Evolutionary conservation across 257 asterid species (phyloP).

Genomic region (Linderniella brevidens): DNA sequence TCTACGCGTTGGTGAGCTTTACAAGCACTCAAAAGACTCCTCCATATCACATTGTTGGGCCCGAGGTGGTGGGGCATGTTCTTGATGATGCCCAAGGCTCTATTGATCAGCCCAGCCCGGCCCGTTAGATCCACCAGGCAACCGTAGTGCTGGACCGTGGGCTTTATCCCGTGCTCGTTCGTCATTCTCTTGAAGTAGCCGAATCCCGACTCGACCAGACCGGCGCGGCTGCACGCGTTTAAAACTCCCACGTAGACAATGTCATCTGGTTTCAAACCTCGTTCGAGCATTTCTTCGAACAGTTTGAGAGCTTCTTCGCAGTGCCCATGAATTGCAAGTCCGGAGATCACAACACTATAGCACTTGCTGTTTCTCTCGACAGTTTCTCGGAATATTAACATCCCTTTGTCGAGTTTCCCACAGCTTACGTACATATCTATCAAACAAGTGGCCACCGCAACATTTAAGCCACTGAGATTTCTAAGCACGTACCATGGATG

Average conservation of each 20-base stretch:
- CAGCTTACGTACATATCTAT: constrained; percentile 56
- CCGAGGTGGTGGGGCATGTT: constrained; percentile 27
- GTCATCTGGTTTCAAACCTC: constrained; percentile 43
- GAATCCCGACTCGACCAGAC: constrained; percentile 42
- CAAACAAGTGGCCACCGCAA: constrained; percentile 44
- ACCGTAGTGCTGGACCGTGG: constrained; percentile 67
- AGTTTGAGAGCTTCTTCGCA: constrained; percentile 39
- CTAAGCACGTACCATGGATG: constrained; percentile 44
- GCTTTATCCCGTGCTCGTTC: constrained; percentile 25
- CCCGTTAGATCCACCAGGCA: constrained; percentile 75
- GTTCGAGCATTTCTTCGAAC: constrained; percentile 40
- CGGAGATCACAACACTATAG: constrained; percentile 51
- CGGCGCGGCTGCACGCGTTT: constrained; percentile 52
- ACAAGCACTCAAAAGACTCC: constrained; percentile 56
- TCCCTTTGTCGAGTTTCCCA: constrained; percentile 47
- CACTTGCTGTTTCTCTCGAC: constrained; percentile 31
- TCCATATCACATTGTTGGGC: constrained; percentile 62
- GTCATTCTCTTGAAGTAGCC: constrained; percentile 35
- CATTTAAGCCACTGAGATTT: constrained; percentile 49
- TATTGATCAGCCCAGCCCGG: constrained; percentile 33
- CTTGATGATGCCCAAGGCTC: constrained; percentile 42
- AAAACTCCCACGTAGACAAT: constrained; percentile 54
- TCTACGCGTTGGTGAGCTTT: constrained; percentile 32
- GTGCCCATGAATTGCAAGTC: constrained; percentile 47
- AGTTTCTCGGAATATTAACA: constrained; percentile 34